Evolutionary conservation across 73 alveolate genomes (phyloP).

Genomic region (Paramecium caudatum): DNA sequence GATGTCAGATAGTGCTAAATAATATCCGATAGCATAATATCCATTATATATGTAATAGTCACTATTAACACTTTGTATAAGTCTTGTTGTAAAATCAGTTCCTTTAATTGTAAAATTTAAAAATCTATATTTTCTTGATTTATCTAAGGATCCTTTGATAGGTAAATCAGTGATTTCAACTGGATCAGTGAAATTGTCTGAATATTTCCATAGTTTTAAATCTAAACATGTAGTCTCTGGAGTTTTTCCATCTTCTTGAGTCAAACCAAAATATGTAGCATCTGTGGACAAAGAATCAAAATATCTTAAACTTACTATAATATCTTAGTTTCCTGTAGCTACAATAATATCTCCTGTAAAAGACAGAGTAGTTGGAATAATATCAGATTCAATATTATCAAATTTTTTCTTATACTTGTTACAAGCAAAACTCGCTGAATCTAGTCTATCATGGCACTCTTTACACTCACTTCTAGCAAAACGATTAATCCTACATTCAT

Average conservation of each 20-base stretch:
- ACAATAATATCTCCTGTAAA: neutral
- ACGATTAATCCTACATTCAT: neutral
- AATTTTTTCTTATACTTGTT: neutral
- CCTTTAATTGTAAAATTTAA: neutral
- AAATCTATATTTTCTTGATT: neutral
- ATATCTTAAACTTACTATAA: neutral
- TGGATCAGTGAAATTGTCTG: neutral
- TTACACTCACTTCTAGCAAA: too few relatives aligned
- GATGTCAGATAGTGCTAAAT: neutral
- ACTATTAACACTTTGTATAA: neutral
- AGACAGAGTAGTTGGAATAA: neutral
- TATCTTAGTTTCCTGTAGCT: neutral
- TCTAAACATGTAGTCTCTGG: neutral
- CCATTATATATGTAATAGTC: neutral
- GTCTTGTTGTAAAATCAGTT: neutral
- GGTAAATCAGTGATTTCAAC: neutral
- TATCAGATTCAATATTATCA: neutral
- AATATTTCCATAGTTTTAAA: neutral
- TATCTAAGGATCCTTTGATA: neutral
- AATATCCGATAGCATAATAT: neutral
- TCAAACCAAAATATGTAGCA: neutral
- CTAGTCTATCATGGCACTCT: too few relatives aligned
- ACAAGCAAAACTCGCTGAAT: neutral
- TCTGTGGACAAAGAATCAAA: neutral
- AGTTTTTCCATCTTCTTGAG: slow-evolving; percentile 8